These are phyloP conservation scores for Trichoderma cornu-damae DNA, from an alignment of 2,329 filamentous ascomycete species.

Conservation along the genomic window DNA sequence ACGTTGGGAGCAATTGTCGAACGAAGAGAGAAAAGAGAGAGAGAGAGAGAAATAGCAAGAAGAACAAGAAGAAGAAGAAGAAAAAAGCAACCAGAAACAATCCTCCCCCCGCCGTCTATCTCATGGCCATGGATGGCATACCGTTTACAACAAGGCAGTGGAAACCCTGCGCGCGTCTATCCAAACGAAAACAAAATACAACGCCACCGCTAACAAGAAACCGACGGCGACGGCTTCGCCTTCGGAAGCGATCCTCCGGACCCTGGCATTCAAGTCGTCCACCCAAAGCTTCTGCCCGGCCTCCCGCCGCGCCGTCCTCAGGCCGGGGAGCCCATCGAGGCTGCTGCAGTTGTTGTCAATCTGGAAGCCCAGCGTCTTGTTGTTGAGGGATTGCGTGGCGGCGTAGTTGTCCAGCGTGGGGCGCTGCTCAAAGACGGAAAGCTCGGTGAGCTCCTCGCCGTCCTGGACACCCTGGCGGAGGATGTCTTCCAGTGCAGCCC, in stretches of 20 bases:
- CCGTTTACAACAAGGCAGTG: constrained; percentile 3
- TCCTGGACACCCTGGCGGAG: constrained; percentile 25
- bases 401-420: constrained; percentile 52
- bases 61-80: not conserved
- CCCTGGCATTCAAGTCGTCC: constrained; percentile 34
- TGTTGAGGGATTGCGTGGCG: constrained; percentile 43
- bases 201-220: constrained; percentile 29
- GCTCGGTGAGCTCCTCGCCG: constrained; percentile 31
- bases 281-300: constrained; percentile 44
- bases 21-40: not conserved
- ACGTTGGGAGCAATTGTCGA: no score
- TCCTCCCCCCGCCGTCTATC: constrained; percentile 6
- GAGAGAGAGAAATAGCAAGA: not conserved
- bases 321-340: constrained; percentile 55
- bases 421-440: constrained; percentile 47
- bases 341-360: constrained; percentile 49
- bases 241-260: constrained; percentile 28
- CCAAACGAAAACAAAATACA: constrained; percentile 30
- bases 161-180: constrained; percentile 15
- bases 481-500: constrained; percentile 24
- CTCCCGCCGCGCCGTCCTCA: constrained; percentile 48
- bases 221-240: constrained; percentile 32
- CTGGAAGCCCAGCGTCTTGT: constrained; percentile 52
- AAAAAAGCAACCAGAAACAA: not conserved
- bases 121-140: constrained; percentile 10